Evolutionary conservation across 2,329 filamentous ascomycete genomes (phyloP).

Genomic region (Stagonosporopsis tanaceti): DNA sequence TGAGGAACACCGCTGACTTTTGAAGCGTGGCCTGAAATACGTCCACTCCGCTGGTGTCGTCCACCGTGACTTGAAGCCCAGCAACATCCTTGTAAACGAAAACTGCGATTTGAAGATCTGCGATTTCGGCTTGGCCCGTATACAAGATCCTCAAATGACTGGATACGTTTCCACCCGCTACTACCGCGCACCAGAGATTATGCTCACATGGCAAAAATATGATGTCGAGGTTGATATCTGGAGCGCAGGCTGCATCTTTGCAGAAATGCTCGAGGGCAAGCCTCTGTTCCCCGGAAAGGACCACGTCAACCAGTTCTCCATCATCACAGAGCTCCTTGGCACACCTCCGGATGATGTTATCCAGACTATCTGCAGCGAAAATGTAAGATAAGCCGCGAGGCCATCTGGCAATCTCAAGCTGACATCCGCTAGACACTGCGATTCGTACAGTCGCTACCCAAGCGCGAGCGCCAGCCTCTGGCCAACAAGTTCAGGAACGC

Average conservation of each 20-base stretch:
- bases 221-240: slow-evolving; percentile 99
- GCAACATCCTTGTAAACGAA: slow-evolving; percentile 99
- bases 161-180: slow-evolving; percentile 98
- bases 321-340: slow-evolving; percentile 96
- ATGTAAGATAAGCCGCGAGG: slow-evolving; percentile 65
- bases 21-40: slow-evolving; percentile 93
- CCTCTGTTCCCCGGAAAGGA: slow-evolving; percentile 98
- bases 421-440: slow-evolving; percentile 74
- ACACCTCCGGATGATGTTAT: slow-evolving; percentile 99
- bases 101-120: slow-evolving; percentile 99
- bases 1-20: slow-evolving; percentile 31
- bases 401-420: slow-evolving; percentile 16
- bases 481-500: slow-evolving; percentile 94
- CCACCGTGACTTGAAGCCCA: slow-evolving; percentile 96
- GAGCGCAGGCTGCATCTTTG: slow-evolving; percentile 99
- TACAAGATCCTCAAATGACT: slow-evolving; percentile 99
- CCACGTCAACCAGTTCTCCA: slow-evolving; percentile 99
- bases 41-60: slow-evolving; percentile 98
- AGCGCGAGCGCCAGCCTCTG: slow-evolving; percentile 88
- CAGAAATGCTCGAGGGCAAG: slow-evolving; percentile 99
- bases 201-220: slow-evolving; percentile 99
- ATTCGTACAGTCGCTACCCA: slow-evolving; percentile 96
- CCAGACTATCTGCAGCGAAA: slow-evolving; percentile 97
- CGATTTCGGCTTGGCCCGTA: slow-evolving; percentile 95
- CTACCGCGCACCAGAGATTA: slow-evolving; percentile 98